These are phyloP conservation scores for Metschnikowia proteae DNA, from an alignment of 805 yeast genomes.

Conservation along the genomic window DNA sequence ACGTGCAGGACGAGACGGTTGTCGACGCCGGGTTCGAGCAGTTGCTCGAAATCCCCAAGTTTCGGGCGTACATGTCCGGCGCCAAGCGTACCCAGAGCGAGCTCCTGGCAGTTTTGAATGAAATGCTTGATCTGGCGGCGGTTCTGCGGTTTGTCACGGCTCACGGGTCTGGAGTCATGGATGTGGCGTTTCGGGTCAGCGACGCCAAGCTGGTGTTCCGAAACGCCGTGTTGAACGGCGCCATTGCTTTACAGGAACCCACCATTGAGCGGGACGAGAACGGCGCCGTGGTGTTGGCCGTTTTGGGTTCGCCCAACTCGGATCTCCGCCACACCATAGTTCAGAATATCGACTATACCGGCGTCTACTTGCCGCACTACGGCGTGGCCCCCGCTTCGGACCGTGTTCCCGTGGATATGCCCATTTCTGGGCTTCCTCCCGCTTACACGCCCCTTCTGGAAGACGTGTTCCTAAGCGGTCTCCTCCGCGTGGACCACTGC, in stretches of 20 bases:
- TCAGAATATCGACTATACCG: conserved; percentile 40
- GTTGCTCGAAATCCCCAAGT: conserved; percentile 3
- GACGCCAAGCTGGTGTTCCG: conserved; percentile 44
- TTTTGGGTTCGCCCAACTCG: conserved; percentile 40
- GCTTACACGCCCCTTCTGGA: conserved; percentile 77
- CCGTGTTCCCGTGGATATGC: conserved; percentile 18
- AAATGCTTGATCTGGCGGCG: background rate
- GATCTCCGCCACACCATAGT: conserved; percentile 71
- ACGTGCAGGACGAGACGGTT: background rate
- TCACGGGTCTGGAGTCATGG: conserved; percentile 83
- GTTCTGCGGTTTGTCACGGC: conserved; percentile 21
- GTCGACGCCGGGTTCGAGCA: background rate
- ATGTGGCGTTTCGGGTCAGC: conserved; percentile 62
- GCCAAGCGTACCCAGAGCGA: background rate
- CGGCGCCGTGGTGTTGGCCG: conserved; percentile 55
- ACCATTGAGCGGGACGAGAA: conserved; percentile 34
- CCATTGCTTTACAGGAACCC: conserved; percentile 32
- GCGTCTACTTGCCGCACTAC: conserved; percentile 53
- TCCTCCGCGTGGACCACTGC: conserved; percentile 64
- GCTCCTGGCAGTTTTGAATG: background rate
- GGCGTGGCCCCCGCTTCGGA: conserved; percentile 6
- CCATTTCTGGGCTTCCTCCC: conserved; percentile 58
- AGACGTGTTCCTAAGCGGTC: conserved; percentile 25
- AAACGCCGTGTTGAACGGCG: conserved; percentile 53
- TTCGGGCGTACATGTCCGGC: background rate